A percentile compares a stretch with the other conserved stretches of the same genome.
Evolutionary conservation across 78 protist genomes (phyloP).

Genomic region (Dictyostelium firmibasis): DNA sequence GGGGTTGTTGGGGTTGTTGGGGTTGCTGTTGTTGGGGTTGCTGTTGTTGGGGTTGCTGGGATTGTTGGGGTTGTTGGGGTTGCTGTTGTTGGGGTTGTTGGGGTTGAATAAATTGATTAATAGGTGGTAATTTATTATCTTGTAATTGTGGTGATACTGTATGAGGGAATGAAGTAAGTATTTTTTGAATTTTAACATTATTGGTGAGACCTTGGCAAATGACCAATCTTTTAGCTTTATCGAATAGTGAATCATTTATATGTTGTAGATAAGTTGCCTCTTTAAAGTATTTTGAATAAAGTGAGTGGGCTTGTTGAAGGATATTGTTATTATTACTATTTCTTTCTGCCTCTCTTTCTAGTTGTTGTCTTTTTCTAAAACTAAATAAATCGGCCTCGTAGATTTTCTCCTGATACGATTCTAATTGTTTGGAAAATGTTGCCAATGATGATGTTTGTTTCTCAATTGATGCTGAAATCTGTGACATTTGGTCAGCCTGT

Average conservation of each 20-base stretch:
- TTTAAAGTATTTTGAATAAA: background rate
- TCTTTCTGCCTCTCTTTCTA: background rate
- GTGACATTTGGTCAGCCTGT: background rate
- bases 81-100: background rate
- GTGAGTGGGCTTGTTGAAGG: background rate
- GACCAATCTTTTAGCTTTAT: background rate
- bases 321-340: background rate
- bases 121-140: background rate
- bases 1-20: background rate
- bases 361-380: background rate
- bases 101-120: background rate
- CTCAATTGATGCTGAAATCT: background rate
- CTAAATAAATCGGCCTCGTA: background rate
- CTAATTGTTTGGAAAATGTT: background rate
- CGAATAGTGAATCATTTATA: background rate
- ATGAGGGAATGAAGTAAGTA: background rate
- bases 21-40: background rate
- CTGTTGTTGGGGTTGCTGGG: too few species aligned
- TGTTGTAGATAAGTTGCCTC: background rate
- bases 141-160: background rate
- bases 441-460: background rate
- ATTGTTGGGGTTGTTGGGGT: background rate
- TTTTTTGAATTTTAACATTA: background rate
- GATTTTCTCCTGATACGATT: background rate
- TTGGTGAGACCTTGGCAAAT: background rate